phyloP scores from a whole-genome alignment of 1,139 yeast species.

The Meyerozyma sp. region DNA sequence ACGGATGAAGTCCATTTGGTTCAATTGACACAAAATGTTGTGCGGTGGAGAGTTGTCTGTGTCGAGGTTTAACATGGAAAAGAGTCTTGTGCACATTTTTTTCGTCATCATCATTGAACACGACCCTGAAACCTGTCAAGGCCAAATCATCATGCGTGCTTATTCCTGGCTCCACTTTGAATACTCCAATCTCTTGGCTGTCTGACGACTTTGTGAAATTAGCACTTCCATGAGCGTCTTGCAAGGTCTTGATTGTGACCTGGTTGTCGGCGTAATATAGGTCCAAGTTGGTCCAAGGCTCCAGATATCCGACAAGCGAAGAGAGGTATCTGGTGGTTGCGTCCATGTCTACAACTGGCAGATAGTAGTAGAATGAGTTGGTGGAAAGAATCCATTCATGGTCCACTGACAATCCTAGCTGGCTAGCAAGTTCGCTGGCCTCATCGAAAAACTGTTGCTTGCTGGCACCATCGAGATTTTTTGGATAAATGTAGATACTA shows the following conservation, averaged over 20 bases:
- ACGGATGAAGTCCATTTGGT: conserved; percentile 38
- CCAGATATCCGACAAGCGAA: background rate
- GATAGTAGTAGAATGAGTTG: background rate
- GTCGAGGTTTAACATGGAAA: conserved; percentile 42
- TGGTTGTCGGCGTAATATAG: background rate
- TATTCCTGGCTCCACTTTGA: conserved; percentile 1
- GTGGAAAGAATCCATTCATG: conserved; percentile 1
- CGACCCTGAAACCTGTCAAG: conserved; percentile 2
- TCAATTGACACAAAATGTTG: conserved; percentile 8
- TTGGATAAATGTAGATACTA: background rate
- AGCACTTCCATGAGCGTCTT: background rate
- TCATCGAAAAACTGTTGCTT: background rate
- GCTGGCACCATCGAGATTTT: background rate
- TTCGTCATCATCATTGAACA: conserved; percentile 2
- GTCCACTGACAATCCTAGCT: background rate
- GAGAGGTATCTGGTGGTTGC: background rate
- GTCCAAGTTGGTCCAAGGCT: background rate
- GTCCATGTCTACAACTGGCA: background rate
- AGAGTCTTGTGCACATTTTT: conserved; percentile 28
- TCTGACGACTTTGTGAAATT: background rate
- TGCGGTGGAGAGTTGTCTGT: conserved; percentile 13
- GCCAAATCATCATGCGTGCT: conserved; percentile 2
- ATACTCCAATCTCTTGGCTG: conserved; percentile 2
- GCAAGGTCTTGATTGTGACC: background rate
- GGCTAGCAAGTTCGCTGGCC: background rate